Percentiles rank a stretch among this genome's conserved stretches.
These are phyloP conservation scores for Fusarium beomiforme DNA, from an alignment of 2,329 filamentous ascomycete species.

Conservation along the genomic window DNA sequence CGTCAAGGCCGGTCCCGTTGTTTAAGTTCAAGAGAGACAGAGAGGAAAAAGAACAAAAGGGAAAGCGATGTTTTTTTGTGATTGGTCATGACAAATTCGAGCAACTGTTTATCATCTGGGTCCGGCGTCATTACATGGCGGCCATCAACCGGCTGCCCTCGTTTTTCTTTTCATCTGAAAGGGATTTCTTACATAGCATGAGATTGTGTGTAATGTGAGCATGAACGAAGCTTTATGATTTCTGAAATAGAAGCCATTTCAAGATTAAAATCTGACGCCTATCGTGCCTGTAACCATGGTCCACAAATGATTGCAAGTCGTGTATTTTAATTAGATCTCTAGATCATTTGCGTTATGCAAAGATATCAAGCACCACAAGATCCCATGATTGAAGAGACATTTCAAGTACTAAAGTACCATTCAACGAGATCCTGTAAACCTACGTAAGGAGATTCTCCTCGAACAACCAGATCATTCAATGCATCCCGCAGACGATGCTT, in stretches of 20 bases:
- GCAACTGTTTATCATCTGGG: constrained; percentile 41
- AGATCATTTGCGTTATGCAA: too few relatives aligned
- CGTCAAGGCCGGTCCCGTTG: constrained; percentile 69
- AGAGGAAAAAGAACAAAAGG: constrained; percentile 17
- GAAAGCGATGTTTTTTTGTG: constrained; percentile 35
- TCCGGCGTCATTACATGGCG: constrained; percentile 44
- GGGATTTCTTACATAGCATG: constrained; percentile 30
- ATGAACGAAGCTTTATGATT: constrained; percentile 40
- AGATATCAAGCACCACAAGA: not conserved
- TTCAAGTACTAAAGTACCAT: not conserved
- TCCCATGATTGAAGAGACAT: not conserved
- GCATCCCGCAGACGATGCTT: not conserved
- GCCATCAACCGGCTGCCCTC: constrained; percentile 40
- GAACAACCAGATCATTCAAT: not conserved
- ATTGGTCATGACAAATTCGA: constrained; percentile 36
- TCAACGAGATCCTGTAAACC: constrained; percentile 7
- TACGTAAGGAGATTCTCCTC: constrained; percentile 13
- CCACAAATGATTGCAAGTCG: too few relatives aligned
- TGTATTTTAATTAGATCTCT: not conserved
- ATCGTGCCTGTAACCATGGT: not conserved
- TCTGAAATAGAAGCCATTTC: constrained; percentile 43
- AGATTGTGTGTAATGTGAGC: constrained; percentile 44
- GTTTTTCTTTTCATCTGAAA: constrained; percentile 30
- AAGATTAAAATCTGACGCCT: constrained; percentile 2
- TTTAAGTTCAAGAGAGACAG: constrained; percentile 41